Evolutionary conservation across 805 yeast species (phyloP).

Genomic region (Metschnikowia henanensis): DNA sequence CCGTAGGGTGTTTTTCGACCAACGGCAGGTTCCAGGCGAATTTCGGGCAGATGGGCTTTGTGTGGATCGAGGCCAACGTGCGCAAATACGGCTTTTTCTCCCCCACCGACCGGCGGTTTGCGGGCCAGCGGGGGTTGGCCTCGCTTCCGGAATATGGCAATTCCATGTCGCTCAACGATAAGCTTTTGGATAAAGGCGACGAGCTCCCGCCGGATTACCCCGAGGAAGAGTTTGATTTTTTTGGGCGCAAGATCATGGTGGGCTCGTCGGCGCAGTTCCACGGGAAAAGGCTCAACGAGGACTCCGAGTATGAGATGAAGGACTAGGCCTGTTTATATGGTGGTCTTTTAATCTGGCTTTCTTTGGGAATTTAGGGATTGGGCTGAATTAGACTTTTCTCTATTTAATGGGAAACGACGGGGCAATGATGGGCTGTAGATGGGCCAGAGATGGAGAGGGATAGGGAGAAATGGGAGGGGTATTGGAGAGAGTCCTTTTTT

Average conservation of each 20-base stretch:
- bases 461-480: too few relatives aligned
- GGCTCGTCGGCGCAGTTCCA: constrained; percentile 31
- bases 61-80: constrained; percentile 52
- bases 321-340: not conserved
- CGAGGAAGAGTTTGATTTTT: constrained; percentile 59
- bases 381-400: too few relatives aligned
- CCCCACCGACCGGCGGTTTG: constrained; percentile 39
- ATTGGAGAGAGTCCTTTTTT: too few relatives aligned
- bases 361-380: too few relatives aligned
- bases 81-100: constrained; percentile 58
- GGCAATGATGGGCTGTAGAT: too few relatives aligned
- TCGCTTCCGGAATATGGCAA: constrained; percentile 40
- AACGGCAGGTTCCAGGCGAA: constrained; percentile 44
- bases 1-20: constrained; percentile 50
- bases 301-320: constrained; percentile 14
- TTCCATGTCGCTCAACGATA: constrained; percentile 36
- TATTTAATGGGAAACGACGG: too few relatives aligned
- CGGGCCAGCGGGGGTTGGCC: constrained; percentile 40
- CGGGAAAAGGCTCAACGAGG: constrained; percentile 11
- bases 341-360: too few relatives aligned
- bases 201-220: constrained; percentile 73
- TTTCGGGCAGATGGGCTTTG: constrained; percentile 46
- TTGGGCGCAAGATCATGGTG: constrained; percentile 41
- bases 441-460: too few relatives aligned
- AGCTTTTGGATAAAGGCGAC: constrained; percentile 68